Percentiles rank a stretch among this genome's conserved stretches.
Evolutionary conservation across 306 rosid species (phyloP).

Genomic region (Benincasa hispida): DNA sequence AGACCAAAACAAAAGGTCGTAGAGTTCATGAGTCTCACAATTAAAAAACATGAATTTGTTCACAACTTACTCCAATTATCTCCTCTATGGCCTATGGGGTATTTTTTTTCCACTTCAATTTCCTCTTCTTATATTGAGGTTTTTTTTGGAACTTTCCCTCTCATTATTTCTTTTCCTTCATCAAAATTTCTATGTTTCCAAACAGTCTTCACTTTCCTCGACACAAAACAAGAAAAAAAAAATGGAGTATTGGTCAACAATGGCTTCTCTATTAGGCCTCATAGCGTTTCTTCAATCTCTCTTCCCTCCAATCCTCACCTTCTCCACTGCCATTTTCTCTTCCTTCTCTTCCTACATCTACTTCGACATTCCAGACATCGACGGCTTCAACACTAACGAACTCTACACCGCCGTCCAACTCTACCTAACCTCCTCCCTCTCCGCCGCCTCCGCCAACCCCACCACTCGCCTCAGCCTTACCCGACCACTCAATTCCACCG

Average conservation of each 20-base stretch:
- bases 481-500: conserved; percentile 67
- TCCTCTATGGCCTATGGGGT: too few relatives aligned
- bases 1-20: too few relatives aligned
- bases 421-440: conserved; percentile 63
- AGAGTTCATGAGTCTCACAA: too few relatives aligned
- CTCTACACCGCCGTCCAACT: conserved; percentile 92
- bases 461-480: conserved; percentile 52
- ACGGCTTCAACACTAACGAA: conserved; percentile 94
- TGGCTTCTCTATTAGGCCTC: conserved; percentile 65
- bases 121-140: too few relatives aligned
- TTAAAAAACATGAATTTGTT: too few relatives aligned
- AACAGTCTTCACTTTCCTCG: background rate
- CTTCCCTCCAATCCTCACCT: conserved; percentile 53
- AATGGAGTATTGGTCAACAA: conserved; percentile 80
- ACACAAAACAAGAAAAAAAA: background rate
- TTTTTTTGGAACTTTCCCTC: too few relatives aligned
- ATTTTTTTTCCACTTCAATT: too few relatives aligned
- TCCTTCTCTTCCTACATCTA: conserved; percentile 57
- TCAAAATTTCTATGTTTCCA: background rate
- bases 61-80: too few relatives aligned
- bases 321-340: conserved; percentile 35
- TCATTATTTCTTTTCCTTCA: too few relatives aligned
- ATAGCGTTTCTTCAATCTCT: conserved; percentile 59
- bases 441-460: conserved; percentile 24
- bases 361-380: conserved; percentile 87